Evolutionary conservation across 768 basidiomycete genomes (phyloP).

Genomic region (Boletellus emodensis): DNA sequence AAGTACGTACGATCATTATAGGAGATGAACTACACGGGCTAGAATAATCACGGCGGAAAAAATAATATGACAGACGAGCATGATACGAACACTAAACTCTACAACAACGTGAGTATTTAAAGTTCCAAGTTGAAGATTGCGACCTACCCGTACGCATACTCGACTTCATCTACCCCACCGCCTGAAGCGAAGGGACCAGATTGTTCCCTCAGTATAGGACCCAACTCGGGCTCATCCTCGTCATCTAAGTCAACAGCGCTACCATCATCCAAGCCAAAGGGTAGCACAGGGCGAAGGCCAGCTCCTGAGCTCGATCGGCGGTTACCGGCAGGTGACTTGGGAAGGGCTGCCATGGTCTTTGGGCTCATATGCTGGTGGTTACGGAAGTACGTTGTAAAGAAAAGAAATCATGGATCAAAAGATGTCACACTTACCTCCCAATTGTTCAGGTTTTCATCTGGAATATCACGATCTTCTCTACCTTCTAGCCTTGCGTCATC

Average conservation of each 20-base stretch:
- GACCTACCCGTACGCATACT: conserved; percentile 80
- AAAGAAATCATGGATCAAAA: not conserved
- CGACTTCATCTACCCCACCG: conserved; percentile 85
- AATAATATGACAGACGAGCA: not conserved
- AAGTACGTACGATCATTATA: not conserved
- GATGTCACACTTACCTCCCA: conserved; percentile 74
- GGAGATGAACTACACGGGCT: not conserved
- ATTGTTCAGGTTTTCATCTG: conserved; percentile 84
- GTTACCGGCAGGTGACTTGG: conserved; percentile 82
- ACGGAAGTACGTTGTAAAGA: conserved; percentile 1
- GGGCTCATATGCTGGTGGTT: conserved; percentile 84
- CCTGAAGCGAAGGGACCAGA: conserved; percentile 72
- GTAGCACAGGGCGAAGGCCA: conserved; percentile 77
- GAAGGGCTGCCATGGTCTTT: conserved; percentile 88
- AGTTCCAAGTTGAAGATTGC: not conserved
- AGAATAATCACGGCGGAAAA: not conserved
- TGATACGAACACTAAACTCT: conserved; percentile 19
- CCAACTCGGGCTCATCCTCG: conserved; percentile 69
- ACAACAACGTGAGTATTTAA: conserved; percentile 8
- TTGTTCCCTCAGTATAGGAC: conserved; percentile 72
- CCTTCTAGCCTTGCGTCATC: conserved; percentile 70
- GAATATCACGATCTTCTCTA: conserved; percentile 56
- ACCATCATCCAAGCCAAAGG: conserved; percentile 72
- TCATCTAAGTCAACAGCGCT: conserved; percentile 70
- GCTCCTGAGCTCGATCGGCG: conserved; percentile 82